Base-by-base conservation (phyloP, 257 asterid species). In the Primulina eburnea region DNA sequence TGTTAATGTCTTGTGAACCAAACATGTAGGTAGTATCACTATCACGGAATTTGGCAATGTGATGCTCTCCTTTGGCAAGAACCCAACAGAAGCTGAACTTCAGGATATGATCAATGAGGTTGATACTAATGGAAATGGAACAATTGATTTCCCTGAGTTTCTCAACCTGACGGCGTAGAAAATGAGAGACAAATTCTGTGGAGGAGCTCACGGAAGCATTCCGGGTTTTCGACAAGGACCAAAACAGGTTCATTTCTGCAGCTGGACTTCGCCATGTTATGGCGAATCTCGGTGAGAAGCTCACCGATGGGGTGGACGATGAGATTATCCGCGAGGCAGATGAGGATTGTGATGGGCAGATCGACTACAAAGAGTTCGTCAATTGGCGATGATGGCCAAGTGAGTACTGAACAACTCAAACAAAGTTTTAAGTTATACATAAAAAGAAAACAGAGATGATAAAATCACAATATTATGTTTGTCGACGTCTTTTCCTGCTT, bases 341-440 rank as follows among this genome's bases (percentile, higher is more conserved):
- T 67, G 87, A 80, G 73, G 92, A 87, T 7, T 87, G 92, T 8
- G 90, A 87, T 70, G 90, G 92, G 37, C 90, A 84, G 77, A 84
- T 87, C 92, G 82, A 87, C 84, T 87, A 87, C 66, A 84, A 82
- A 76, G 90, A 87, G 84, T 87, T 87, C 62, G 92, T 87, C 87
- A 84, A 81, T n/a, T n/a, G 83, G 81, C 84, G 79, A 87, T 87
- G 92, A 82, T 84, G 90, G 90, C 87, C 81, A 85, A 80, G 90
- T 85, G 87, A 85, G 90, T 71, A 64, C 71, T 55, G 77, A 76
- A 65, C 82, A 59, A 73, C 73, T 73, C 78, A 71, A 77, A 2
- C 53, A n/a, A 78, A 71, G 70, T 73, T 83, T 60, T 74, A 65
- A 79, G 67, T 75, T 78, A 67, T 72, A 74, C 69, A 70, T 53